Percentiles rank a stretch among this genome's conserved stretches.
These are phyloP conservation scores for Tubosaeta sp. DNA, from an alignment of 768 basidiomycete genomes.

Conservation along the genomic window DNA sequence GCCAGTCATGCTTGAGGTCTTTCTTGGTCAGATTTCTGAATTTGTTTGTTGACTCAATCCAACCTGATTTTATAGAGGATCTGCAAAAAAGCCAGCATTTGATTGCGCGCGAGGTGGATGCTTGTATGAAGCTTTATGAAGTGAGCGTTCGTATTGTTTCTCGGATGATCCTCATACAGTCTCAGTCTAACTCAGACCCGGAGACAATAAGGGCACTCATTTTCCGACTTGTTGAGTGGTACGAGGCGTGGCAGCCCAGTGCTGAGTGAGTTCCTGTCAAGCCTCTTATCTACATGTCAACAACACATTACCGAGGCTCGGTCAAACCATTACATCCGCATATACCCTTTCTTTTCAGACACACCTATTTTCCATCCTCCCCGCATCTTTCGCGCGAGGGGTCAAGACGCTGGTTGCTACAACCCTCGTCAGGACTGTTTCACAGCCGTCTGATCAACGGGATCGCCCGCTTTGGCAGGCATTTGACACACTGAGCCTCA, in stretches of 20 bases:
- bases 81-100: slow-evolving; percentile 56
- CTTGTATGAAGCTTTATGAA: slow-evolving; percentile 58
- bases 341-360: slow-evolving; percentile 73
- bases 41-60: not conserved
- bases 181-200: slow-evolving; percentile 44
- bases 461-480: slow-evolving; percentile 48
- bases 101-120: slow-evolving; percentile 55
- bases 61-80: slow-evolving; percentile 43
- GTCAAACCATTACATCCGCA: slow-evolving; percentile 51
- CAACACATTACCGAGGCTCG: slow-evolving; percentile 43
- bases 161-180: not conserved
- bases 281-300: not conserved
- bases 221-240: slow-evolving; percentile 64
- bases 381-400: slow-evolving; percentile 59
- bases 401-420: slow-evolving; percentile 64
- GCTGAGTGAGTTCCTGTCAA: slow-evolving; percentile 45
- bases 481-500: slow-evolving; percentile 67
- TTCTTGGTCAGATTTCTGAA: slow-evolving; percentile 49
- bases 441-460: slow-evolving; percentile 25
- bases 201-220: slow-evolving; percentile 52
- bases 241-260: slow-evolving; percentile 67
- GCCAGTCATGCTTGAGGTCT: slow-evolving; percentile 63
- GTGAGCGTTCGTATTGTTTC: slow-evolving; percentile 32
- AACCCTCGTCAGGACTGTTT: slow-evolving; percentile 39
- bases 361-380: slow-evolving; percentile 66